Base-by-base conservation (phyloP, 768 basidiomycete genomes). In the Mycena chlorophos region DNA sequence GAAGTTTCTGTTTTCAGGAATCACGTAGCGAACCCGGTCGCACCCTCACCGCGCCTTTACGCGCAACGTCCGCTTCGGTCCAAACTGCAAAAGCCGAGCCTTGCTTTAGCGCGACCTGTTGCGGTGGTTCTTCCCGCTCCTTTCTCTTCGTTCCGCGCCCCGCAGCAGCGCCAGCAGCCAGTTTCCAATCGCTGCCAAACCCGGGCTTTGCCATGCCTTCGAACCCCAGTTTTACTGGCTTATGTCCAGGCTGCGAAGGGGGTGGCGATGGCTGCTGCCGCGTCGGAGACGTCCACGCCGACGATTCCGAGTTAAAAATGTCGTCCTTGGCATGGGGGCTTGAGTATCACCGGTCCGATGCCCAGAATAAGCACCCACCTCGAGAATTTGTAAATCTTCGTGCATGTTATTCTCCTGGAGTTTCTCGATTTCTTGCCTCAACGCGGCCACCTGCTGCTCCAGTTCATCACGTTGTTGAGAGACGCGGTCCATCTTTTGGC, bases 131-230 rank as follows among this genome's bases (percentile, higher is more conserved):
- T 19, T 54, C 56, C 19, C 42, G 49, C 29, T 39, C 60, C 48
- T 57, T 61, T 16, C 57, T 20, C 52, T 58, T 60, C 31, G 53
- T 57, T 8, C 62, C 62, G n/a, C 53, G 38, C 60, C 51, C n/a
- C n/a, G n/a, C n/a, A n/a, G n/a, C n/a, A n/a, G n/a, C n/a, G n/a
- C n/a, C n/a, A n/a, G n/a, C n/a, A n/a, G n/a, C n/a, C 58, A 73
- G 38, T 40, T 71, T 68, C 76, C 75, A 75, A 37, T 70, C 68
- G 4, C 73, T 75, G 20, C 63, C 64, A 55, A 78, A 78, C 3
- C 67, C 70, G 20, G 75, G 71, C 8, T 64, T 64, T 22, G 77
- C 74, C 69, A 78, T 72, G 23, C 70, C 75, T 39, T 74, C 72
- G 37, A 74, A 74, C 40, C 68, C 66, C n/a, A 69, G 65, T 17